Base-by-base conservation (phyloP, 2,329 filamentous ascomycete genomes). In the Fusarium xyrophilum region DNA sequence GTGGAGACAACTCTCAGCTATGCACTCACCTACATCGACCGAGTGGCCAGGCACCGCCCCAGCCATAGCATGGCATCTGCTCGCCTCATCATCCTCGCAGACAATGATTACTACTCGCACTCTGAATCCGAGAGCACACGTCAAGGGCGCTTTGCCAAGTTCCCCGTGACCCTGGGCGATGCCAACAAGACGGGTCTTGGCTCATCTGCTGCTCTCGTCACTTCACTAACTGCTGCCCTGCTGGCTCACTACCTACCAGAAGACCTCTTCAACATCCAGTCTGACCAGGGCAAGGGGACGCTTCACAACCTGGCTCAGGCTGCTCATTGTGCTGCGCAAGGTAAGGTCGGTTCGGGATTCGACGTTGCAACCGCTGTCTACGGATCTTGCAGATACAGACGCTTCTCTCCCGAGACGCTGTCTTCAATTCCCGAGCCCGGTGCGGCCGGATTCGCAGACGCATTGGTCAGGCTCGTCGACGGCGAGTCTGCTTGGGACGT, bases 171-270 rank as follows among this genome's bases (percentile, higher is more conserved):
- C 9, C 86, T 99, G 36, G 82, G 85, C 60, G 85, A 89, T 67
- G 94, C 95, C 19, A 91, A 97, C 85, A 99, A 99, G 83, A 99
- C 96, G 1, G 96, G 96, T 4, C 88, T 99, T 32, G 96, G 96
- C 61, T 97, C 94, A 14, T 97, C 94, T 2, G 96, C 96, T 7
- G 96, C 96, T 7, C 87, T 99, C 15, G 95, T 98, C 33, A 98
- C 96, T 2, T 86, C 94, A 40, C 87, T 99, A 40, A 93, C 91
- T 2, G 91, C 90, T 40, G 88, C 92, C 3, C 81, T 97, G 5
- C 86, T 97, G 32, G 81, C 83, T n/a, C 89, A 94, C 81, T 94
- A 94, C 81, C 84, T 94, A 23, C 86, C 88, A 6, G 69, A 57
- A 3, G 69, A 78, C 17, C 72, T 80, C 15, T 91, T 92, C 76